These are phyloP conservation scores for Cytospora piceae DNA, from an alignment of 2,329 filamentous ascomycete genomes.

Conservation along the genomic window DNA sequence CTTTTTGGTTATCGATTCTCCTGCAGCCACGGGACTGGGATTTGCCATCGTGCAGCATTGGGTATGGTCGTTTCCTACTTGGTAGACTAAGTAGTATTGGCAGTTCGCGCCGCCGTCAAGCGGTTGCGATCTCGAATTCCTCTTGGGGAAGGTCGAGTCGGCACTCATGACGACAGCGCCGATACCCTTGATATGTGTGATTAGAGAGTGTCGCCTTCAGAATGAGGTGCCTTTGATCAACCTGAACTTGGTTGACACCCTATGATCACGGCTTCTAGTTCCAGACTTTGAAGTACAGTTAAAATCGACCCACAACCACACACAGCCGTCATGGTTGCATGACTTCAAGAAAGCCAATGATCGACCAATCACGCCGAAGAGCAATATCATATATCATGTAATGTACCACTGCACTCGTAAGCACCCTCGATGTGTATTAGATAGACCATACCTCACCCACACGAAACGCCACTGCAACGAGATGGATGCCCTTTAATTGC, in stretches of 20 bases:
- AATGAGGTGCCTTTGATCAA: background rate
- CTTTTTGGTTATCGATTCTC: background rate
- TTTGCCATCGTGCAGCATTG: background rate
- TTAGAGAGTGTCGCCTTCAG: background rate
- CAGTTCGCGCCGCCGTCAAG: background rate
- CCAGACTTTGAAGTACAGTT: background rate
- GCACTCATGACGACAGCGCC: background rate
- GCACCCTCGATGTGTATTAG: too few species aligned
- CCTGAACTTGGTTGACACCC: background rate
- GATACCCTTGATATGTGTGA: background rate
- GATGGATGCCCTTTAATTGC: background rate
- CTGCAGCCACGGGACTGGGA: background rate
- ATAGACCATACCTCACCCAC: background rate
- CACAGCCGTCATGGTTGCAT: background rate
- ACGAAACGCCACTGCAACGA: background rate
- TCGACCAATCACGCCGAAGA: too few species aligned
- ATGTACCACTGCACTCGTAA: too few species aligned
- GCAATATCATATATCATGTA: background rate
- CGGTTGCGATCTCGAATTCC: background rate
- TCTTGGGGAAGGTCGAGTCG: background rate
- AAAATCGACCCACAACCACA: background rate
- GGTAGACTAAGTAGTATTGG: background rate
- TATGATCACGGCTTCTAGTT: background rate
- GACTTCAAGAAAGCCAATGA: too few species aligned
- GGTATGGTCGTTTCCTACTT: background rate